These are phyloP conservation scores for Rhizodiscina lignyota DNA, from an alignment of 495 filamentous ascomycete species.

Conservation along the genomic window DNA sequence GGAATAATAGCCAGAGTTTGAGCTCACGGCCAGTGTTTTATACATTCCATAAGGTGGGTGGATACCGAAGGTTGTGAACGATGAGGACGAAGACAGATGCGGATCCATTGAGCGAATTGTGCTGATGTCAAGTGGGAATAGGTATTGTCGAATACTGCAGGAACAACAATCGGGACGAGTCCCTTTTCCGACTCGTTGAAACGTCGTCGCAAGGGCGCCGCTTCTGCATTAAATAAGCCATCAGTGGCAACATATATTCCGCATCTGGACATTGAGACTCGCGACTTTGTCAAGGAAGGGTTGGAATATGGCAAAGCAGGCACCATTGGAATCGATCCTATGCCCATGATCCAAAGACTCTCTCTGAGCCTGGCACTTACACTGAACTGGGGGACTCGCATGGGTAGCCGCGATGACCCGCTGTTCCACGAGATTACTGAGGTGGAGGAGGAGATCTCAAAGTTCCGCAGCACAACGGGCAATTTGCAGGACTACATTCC, in stretches of 20 bases:
- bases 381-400: constrained; percentile 45
- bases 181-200: constrained; percentile 49
- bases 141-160: constrained; percentile 44
- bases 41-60: constrained; percentile 44
- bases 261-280: constrained; percentile 44
- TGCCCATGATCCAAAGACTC: constrained; percentile 44
- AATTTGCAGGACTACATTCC: constrained; percentile 52
- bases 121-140: constrained; percentile 10
- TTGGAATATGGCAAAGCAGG: constrained; percentile 36
- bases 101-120: neutral
- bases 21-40: constrained; percentile 45
- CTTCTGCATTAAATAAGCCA: constrained; percentile 44
- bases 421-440: constrained; percentile 46
- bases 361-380: constrained; percentile 40
- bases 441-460: constrained; percentile 43
- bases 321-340: constrained; percentile 35
- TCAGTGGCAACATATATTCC: constrained; percentile 42
- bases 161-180: constrained; percentile 49
- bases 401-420: constrained; percentile 36
- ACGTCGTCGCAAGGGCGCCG: constrained; percentile 43
- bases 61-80: no score
- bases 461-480: constrained; percentile 40
- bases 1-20: constrained; percentile 35
- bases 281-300: constrained; percentile 40
- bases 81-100: no score